Percentiles rank a stretch among this genome's conserved stretches.
These are phyloP conservation scores for Aspergillus baeticus DNA, from an alignment of 495 filamentous ascomycete species.

Conservation along the genomic window DNA sequence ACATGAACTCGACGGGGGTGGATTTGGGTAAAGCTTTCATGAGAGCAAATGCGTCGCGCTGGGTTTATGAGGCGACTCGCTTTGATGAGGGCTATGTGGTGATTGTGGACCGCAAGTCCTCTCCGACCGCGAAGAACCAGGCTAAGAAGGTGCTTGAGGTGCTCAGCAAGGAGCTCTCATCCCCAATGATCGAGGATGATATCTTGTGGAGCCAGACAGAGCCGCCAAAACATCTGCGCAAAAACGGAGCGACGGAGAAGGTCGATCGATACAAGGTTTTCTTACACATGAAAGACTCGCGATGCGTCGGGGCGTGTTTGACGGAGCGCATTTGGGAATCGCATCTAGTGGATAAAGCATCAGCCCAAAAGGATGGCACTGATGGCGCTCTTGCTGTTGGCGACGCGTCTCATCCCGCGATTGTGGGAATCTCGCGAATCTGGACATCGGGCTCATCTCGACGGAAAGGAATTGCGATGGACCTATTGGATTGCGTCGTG, in stretches of 20 bases:
- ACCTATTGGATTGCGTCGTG: conserved; percentile 60
- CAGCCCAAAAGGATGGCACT: conserved; percentile 24
- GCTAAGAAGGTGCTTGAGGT: conserved; percentile 63
- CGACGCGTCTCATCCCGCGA: conserved; percentile 45
- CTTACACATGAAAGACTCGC: conserved; percentile 60
- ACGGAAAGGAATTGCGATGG: conserved; percentile 59
- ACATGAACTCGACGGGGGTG: conserved; percentile 62
- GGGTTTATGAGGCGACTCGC: conserved; percentile 45
- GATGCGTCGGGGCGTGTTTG: conserved; percentile 65
- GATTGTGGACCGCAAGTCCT: conserved; percentile 55
- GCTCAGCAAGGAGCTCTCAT: conserved; percentile 65
- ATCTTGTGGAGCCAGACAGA: conserved; percentile 57
- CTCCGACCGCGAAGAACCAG: conserved; percentile 52
- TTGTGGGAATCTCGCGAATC: conserved; percentile 69
- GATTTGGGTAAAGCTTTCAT: conserved; percentile 59
- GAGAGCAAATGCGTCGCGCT: conserved; percentile 45
- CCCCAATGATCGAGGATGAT: conserved; percentile 58
- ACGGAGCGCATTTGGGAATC: conserved; percentile 64
- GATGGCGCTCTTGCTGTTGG: conserved; percentile 46
- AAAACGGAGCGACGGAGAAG: conserved; percentile 35
- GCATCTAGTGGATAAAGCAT: conserved; percentile 43
- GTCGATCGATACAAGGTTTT: conserved; percentile 63
- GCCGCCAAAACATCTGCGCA: conserved; percentile 33
- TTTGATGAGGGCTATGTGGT: conserved; percentile 55
- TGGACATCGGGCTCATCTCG: conserved; percentile 65